Conservation (phyloP, 768 basidiomycete genomes). For the Russula virescens region DNA sequence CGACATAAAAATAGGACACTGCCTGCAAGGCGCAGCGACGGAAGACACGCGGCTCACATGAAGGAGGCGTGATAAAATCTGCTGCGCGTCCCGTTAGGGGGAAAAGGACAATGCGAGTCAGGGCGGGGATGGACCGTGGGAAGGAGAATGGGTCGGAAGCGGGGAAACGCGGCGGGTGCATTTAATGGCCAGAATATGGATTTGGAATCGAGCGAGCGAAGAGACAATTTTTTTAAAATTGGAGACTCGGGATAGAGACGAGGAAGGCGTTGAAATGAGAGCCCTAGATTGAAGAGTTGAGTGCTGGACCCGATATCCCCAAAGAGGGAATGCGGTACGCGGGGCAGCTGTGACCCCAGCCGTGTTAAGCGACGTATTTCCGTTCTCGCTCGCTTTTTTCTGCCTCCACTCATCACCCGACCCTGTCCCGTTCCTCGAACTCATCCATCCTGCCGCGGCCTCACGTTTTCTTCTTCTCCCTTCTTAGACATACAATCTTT, state of each 20-base stretch:
- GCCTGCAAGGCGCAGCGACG: too few species aligned
- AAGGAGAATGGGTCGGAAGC: too few species aligned
- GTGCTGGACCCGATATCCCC: neutral
- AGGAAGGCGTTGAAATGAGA: neutral
- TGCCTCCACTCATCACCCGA: conserved; percentile 25
- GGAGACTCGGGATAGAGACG: neutral
- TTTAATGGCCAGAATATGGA: too few species aligned
- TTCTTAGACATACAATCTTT: conserved; percentile 14
- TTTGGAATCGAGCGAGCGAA: too few species aligned
- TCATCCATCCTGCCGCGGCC: conserved; percentile 19
- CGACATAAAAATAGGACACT: neutral
- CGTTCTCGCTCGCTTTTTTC: conserved; percentile 17
- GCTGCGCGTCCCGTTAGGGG: too few species aligned
- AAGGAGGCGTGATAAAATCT: too few species aligned
- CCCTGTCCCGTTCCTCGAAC: conserved; percentile 19
- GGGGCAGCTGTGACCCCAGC: conserved; percentile 7
- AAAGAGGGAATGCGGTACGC: conserved; percentile 1
- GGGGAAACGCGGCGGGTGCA: too few species aligned
- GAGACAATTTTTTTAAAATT: neutral
- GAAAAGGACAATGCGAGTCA: too few species aligned
- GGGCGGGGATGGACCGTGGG: too few species aligned
- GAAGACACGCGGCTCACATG: too few species aligned
- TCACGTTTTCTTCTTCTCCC: conserved; percentile 19
- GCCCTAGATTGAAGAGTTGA: too few species aligned
- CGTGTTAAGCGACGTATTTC: conserved; percentile 21